phyloP scores from a whole-genome alignment of 2,329 filamentous ascomycete species.

The Dactylonectria estremocensis region DNA sequence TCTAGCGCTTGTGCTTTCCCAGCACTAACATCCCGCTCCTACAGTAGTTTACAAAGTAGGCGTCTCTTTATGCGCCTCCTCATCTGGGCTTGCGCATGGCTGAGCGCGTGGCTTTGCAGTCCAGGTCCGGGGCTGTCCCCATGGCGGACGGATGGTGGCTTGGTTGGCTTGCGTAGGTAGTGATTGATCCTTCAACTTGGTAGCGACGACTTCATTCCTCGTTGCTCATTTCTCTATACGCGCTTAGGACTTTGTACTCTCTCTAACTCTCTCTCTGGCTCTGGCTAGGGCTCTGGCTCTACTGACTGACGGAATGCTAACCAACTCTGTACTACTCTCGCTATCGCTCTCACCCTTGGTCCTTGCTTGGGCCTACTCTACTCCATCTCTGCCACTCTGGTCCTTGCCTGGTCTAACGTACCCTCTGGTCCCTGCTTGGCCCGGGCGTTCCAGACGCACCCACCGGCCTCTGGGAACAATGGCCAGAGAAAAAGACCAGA shows the following conservation, averaged over 20 bases:
- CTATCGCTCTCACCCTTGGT: too few species aligned
- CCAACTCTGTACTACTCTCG: too few species aligned
- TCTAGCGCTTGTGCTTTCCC: neutral
- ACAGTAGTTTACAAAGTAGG: neutral
- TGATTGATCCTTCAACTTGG: neutral
- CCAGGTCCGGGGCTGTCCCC: neutral
- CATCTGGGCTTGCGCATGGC: neutral
- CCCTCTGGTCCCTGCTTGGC: neutral
- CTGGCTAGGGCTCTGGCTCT: too few species aligned
- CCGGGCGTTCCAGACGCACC: neutral
- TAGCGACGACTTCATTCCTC: too few species aligned
- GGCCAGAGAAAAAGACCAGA: slow-evolving; percentile 7
- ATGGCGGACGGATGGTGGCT: neutral
- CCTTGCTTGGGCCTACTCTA: too few species aligned
- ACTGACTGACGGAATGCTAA: too few species aligned
- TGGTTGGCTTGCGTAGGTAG: neutral
- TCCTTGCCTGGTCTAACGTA: too few species aligned
- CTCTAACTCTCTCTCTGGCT: too few species aligned
- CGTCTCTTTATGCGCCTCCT: neutral
- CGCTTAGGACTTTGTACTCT: too few species aligned
- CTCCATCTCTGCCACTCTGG: too few species aligned
- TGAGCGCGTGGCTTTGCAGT: neutral
- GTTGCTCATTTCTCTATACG: too few species aligned
- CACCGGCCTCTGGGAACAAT: neutral
- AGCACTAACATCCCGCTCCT: neutral